Percentiles rank a stretch among this genome's conserved stretches.
Conservation (phyloP, 306 rosid species). For the Cucumis melo region DNA sequence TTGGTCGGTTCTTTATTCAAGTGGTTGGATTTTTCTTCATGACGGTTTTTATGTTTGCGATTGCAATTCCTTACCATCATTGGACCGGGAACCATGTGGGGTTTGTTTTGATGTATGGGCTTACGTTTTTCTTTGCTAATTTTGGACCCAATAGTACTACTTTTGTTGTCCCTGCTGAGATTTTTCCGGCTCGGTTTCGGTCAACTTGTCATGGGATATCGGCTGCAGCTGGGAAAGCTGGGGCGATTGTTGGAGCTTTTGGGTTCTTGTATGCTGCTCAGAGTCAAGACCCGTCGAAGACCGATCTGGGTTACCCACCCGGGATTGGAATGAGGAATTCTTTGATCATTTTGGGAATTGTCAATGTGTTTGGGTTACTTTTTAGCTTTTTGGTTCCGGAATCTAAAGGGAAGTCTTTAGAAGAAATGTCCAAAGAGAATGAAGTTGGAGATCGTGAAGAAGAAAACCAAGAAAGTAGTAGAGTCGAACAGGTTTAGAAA, state of each 20-base stretch:
- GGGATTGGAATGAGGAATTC: conserved; percentile 39
- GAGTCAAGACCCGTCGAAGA: conserved; percentile 17
- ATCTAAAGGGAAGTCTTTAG: conserved; percentile 17
- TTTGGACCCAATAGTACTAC: conserved; percentile 69
- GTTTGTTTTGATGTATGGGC: conserved; percentile 37
- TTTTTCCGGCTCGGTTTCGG: conserved; percentile 12
- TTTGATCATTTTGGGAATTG: conserved; percentile 20
- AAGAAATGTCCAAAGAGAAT: conserved; percentile 46
- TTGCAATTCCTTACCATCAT: conserved; percentile 31
- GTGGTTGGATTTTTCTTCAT: conserved; percentile 44
- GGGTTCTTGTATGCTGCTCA: conserved; percentile 37
- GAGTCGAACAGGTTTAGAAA: background rate
- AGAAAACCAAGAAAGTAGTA: too few relatives aligned
- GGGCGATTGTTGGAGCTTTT: conserved; percentile 42
- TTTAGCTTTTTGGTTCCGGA: conserved; percentile 53
- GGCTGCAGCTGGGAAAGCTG: background rate
- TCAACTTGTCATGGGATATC: conserved; percentile 38
- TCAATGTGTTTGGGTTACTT: conserved; percentile 36
- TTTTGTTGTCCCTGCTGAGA: conserved; percentile 49
- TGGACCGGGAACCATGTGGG: conserved; percentile 13
- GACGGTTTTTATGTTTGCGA: conserved; percentile 34
- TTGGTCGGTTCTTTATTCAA: conserved; percentile 46
- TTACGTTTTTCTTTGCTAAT: conserved; percentile 64
- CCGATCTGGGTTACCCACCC: conserved; percentile 27
- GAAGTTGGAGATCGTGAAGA: background rate